Percentiles rank a stretch among this genome's conserved stretches.
These are phyloP conservation scores for Phyllosticta capitalensis DNA, from an alignment of 2,329 filamentous ascomycete species.

Conservation along the genomic window DNA sequence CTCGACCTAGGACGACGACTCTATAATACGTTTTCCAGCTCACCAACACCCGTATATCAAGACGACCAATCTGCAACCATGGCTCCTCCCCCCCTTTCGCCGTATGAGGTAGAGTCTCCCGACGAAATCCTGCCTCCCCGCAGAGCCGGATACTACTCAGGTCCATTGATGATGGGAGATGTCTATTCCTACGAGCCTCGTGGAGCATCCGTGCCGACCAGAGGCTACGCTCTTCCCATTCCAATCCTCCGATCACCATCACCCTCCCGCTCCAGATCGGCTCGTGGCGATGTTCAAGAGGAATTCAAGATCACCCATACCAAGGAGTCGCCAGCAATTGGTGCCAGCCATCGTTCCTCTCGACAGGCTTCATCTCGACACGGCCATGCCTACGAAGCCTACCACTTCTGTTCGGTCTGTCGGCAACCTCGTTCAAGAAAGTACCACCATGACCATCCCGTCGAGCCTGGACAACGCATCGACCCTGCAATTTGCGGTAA, in stretches of 20 bases:
- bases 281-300: background rate
- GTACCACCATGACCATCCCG: conserved; percentile 26
- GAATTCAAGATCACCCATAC: conserved; percentile 10
- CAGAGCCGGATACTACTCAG: background rate
- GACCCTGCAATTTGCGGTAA: conserved; percentile 20
- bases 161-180: background rate
- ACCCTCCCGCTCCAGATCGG: conserved; percentile 1
- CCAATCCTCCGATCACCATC: background rate
- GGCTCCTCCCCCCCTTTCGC: background rate
- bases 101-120: background rate
- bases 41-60: background rate
- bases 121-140: background rate
- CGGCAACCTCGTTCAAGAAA: conserved; percentile 24
- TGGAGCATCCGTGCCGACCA: background rate
- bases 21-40: background rate
- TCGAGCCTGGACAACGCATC: conserved; percentile 23
- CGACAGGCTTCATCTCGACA: background rate
- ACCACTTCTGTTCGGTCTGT: conserved; percentile 28
- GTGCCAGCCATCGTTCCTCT: conserved; percentile 13
- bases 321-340: background rate
- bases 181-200: background rate
- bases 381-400: conserved; percentile 10
- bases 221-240: background rate
- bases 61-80: background rate
- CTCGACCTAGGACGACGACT: background rate